These are phyloP conservation scores for Anethum foeniculum DNA, from an alignment of 140 eudicot species.

Conservation along the genomic window DNA sequence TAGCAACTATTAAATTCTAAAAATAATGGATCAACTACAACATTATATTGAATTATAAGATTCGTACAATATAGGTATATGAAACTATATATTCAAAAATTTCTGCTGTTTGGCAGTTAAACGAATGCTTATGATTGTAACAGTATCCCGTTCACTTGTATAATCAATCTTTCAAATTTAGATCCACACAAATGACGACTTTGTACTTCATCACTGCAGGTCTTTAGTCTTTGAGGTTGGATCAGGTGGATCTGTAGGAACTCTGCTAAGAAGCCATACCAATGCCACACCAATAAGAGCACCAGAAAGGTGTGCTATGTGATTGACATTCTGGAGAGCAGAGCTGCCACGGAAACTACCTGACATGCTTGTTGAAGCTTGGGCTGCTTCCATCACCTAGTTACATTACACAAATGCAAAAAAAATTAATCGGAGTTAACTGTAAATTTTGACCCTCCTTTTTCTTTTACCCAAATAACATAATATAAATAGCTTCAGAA, in stretches of 20 bases:
- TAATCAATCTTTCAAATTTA: not conserved
- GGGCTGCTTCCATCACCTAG: conserved; percentile 99
- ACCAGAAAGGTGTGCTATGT: conserved; percentile 92
- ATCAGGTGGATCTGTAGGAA: conserved; percentile 54
- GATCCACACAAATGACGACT: not conserved
- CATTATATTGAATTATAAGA: not conserved
- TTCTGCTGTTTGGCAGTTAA: not conserved
- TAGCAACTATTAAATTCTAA: not conserved
- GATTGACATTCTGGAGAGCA: conserved; percentile 73
- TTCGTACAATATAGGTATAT: not conserved
- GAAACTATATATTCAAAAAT: not conserved
- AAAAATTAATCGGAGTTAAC: not conserved
- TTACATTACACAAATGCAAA: not conserved
- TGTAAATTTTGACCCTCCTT: not conserved
- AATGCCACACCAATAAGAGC: conserved; percentile 82
- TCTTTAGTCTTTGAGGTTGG: conserved; percentile 17
- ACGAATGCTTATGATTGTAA: not conserved
- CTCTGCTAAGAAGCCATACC: conserved; percentile 74
- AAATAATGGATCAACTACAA: not conserved
- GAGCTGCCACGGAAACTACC: conserved; percentile 36
- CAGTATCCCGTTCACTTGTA: not conserved
- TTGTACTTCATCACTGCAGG: not conserved
- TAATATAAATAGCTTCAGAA: not conserved
- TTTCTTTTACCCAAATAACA: not conserved
- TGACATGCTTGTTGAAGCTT: conserved; percentile 72